Evolutionary conservation across 441 rosid species (phyloP).

Genomic region (Flueggea neowawraea): DNA sequence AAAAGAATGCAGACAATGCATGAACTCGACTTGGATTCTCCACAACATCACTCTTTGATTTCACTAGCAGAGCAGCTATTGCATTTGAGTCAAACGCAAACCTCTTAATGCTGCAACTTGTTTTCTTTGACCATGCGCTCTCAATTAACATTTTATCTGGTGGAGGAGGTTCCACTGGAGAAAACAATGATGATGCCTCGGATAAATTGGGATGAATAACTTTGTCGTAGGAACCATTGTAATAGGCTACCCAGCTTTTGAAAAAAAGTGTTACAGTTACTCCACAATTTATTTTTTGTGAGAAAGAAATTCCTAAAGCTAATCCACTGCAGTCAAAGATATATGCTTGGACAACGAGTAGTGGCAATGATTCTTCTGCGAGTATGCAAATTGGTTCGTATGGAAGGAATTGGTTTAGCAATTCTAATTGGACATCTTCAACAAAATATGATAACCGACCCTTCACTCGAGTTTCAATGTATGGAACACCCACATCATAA

Average conservation of each 20-base stretch:
- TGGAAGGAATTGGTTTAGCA: conserved; percentile 10
- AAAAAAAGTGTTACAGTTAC: conserved; percentile 8
- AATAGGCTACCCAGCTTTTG: conserved; percentile 16
- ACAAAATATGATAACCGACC: not conserved
- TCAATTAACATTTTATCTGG: not conserved
- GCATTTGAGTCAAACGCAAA: conserved; percentile 8
- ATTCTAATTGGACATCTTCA: not conserved
- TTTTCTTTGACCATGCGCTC: not conserved
- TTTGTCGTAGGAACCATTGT: not conserved
- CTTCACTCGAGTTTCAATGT: not conserved
- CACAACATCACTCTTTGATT: conserved; percentile 2
- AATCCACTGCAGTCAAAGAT: conserved; percentile 18
- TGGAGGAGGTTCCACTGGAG: conserved; percentile 7
- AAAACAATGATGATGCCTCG: conserved; percentile 7
- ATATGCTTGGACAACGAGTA: conserved; percentile 11
- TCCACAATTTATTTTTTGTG: conserved; percentile 16
- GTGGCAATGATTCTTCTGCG: conserved; percentile 1
- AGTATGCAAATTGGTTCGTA: conserved; percentile 11
- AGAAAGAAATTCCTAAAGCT: conserved; percentile 12
- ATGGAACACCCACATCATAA: not conserved
- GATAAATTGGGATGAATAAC: conserved; percentile 5
- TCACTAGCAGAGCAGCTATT: not conserved
- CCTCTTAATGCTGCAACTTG: conserved; percentile 1
- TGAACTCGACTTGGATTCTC: conserved; percentile 8
- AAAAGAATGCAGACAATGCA: conserved; percentile 9